A percentile compares a stretch with the other conserved stretches of the same genome.
These are phyloP conservation scores for Glebionis coronaria DNA, from an alignment of 129 eudicot species.

Conservation along the genomic window DNA sequence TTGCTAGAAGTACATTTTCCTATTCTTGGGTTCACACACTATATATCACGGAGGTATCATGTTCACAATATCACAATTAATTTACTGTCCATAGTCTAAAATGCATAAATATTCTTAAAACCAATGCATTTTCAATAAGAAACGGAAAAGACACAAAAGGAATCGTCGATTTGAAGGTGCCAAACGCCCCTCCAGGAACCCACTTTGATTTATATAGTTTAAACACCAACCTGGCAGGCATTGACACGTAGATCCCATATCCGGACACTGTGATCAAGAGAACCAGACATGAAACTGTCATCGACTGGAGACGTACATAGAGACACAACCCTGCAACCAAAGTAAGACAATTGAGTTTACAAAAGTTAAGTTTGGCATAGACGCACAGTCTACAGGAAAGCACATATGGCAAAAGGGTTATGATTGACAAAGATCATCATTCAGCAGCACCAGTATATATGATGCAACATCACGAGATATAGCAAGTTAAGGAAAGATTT, in stretches of 20 bases:
- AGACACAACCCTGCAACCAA: slow-evolving; percentile 77
- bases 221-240: slow-evolving; percentile 85
- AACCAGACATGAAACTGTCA: slow-evolving; percentile 97
- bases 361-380: neutral
- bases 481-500: neutral
- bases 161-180: neutral
- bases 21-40: slow-evolving; percentile 13
- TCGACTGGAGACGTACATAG: slow-evolving; percentile 94
- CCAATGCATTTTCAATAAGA: neutral
- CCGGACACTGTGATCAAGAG: slow-evolving; percentile 88
- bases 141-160: neutral
- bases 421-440: slow-evolving; percentile 1
- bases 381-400: neutral
- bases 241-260: slow-evolving; percentile 99
- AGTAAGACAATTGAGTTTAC: neutral
- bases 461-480: too few species aligned
- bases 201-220: slow-evolving; percentile 4
- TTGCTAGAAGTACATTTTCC: neutral
- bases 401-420: neutral
- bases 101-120: slow-evolving; percentile 4
- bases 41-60: too few species aligned
- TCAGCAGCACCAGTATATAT: neutral
- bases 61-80: neutral
- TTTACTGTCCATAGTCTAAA: slow-evolving; percentile 6
- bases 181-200: neutral